Evolutionary conservation across 768 basidiomycete species (phyloP), one percentile per base, ranked within the genome.

Genomic region (Epithele typhae): DNA sequence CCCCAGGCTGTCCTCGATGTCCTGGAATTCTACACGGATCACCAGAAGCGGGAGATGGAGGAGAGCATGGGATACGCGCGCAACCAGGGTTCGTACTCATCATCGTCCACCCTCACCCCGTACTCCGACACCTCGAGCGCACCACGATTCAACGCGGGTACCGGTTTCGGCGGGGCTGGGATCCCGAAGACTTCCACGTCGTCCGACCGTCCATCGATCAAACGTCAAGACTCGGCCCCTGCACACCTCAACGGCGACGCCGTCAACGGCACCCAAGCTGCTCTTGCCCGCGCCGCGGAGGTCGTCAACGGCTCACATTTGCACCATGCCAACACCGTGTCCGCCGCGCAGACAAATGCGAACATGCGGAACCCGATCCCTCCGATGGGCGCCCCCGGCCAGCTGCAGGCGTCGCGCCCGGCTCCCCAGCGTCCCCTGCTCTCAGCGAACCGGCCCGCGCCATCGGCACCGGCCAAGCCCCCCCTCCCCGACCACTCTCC

Each of bases 1-100:
- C 95, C 95, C 0, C 95, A 98, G 60, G 95, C 95, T 1, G 95
- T 99, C 12, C 77, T 98, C 15, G 95, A 97, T 51, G 95, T 96
- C 1, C 82, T 99, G 51, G 94, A 98, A 62, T 99, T 98, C 70
- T 99, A 97, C 66, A 97, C 94, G 11, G 92, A 95, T 64, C 90
- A 92, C 58, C 92, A 95, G 72, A 95, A 93, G 63, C 87, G 92
- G n/a, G 92, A 95, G 64, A 67, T 84, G 59, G 91, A 93, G 58
- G 81, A 82, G 35, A 63, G 70, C 3, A 68, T 76, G 60, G 63
- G 70, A 2, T 45, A 52, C 51, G 25, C 52, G 0, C 74, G 77
- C 43, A 54, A 72, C 41, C 11, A 48, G 40, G 66, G 71, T 65
- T 38, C 48, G 8, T 54, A 52, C 42, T 25, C 53, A 2, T 46